Conservation (phyloP, 176 grass and related monocot genomes). For the Oryza glumipatula region DNA sequence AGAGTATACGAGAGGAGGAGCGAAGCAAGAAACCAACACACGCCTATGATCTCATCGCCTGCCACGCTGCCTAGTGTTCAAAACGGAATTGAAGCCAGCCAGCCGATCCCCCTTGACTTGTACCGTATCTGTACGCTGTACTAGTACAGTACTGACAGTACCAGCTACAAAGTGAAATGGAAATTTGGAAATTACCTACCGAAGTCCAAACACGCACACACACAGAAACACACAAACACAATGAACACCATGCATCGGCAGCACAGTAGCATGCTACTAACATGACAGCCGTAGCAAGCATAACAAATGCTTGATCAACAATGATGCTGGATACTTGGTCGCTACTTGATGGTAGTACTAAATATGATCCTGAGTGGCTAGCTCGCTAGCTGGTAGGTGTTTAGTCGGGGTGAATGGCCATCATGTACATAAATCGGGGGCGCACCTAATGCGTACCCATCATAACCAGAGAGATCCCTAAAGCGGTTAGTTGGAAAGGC, state of each 20-base stretch:
- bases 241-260: not conserved
- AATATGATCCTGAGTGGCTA: not conserved
- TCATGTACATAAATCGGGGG: conserved; percentile 14
- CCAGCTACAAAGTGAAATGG: not conserved
- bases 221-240: not conserved
- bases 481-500: conserved; percentile 39
- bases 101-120: not conserved
- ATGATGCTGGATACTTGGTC: conserved; percentile 4
- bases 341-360: not conserved
- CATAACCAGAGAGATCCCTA: conserved; percentile 21
- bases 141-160: not conserved
- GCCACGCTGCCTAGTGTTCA: not conserved
- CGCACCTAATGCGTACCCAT: conserved; percentile 36
- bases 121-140: not conserved
- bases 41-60: not conserved
- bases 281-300: not conserved
- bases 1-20: not conserved
- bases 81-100: not conserved
- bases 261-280: not conserved
- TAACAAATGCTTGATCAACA: conserved; percentile 14
- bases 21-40: not conserved
- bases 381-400: conserved; percentile 14
- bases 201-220: not conserved
- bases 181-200: too few relatives aligned
- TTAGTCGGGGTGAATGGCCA: conserved; percentile 33